Evolutionary conservation across 2,329 filamentous ascomycete genomes (phyloP), one percentile per base, ranked within the genome.

Genomic region (Albifimbria verrucaria): DNA sequence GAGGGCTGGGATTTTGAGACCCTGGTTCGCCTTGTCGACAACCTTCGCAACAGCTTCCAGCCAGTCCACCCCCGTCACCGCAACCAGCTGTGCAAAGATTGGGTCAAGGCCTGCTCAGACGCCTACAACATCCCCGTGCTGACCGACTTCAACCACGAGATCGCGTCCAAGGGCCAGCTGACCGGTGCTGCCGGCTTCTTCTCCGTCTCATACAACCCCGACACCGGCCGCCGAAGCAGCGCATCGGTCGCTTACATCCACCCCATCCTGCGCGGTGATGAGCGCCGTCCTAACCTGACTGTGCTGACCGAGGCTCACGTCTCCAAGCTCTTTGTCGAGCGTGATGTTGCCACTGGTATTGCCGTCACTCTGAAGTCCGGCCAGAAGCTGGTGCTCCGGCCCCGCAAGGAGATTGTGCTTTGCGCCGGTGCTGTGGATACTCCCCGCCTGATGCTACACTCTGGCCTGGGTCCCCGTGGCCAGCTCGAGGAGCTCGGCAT

Each of bases 161-260:
- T 96, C 69, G 81, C 81, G 56, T 77, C 82, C 58, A 88, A 80
- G 49, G 92, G 92, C 52, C 79, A 85, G 44, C 74, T 96, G 59
- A 86, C 84, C 59, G 78, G 88, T 63, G 88, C 88, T 48, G 89
- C 94, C 24, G 92, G 92, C 52, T 96, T 96, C 80, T 93, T 96
- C 79, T 92, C 88, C 59, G 86, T 96, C 60, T 87, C 89, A 36
- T 96, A 96, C 76, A 95, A 96, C 75, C 92, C 92, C 3, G 91
- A 96, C 65, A 87, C 91, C 64, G 90, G 91, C 65, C 83, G 84
- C 62, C 85, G 92, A 57, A 93, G 88, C 75, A 92, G 88, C 67
- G 91, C 92, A 55, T 92, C 88, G 54, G 91, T 96, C 21, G 92
- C 92, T 18, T 96, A 96, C 74, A 92, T 96, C 65, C 92, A 96